These are phyloP conservation scores for Irpex lacteus DNA, from an alignment of 1,284 basidiomycete genomes.

Conservation along the genomic window DNA sequence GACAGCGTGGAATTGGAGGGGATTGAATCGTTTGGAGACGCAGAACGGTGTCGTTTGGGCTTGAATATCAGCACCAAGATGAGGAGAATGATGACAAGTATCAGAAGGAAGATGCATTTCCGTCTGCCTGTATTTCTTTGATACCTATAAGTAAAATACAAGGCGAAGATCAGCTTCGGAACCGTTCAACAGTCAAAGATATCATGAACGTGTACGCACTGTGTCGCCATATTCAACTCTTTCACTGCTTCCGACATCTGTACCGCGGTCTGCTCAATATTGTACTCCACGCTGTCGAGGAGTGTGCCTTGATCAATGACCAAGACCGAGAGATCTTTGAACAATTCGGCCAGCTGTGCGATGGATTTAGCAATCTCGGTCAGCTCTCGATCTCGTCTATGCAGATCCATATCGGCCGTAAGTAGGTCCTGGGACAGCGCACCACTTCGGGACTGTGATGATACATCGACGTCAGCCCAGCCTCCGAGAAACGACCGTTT, in stretches of 20 bases:
- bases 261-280: constrained; percentile 88
- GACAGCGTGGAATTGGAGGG: not conserved
- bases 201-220: constrained; percentile 41
- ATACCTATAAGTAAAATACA: constrained; percentile 53
- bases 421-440: constrained; percentile 36
- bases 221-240: constrained; percentile 81
- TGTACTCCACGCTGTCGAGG: constrained; percentile 95
- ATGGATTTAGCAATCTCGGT: constrained; percentile 93
- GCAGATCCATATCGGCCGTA: constrained; percentile 49
- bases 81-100: constrained; percentile 87
- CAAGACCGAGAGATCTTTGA: constrained; percentile 90
- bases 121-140: constrained; percentile 91
- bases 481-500: constrained; percentile 23
- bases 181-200: constrained; percentile 7
- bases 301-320: constrained; percentile 99
- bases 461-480: constrained; percentile 13
- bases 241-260: constrained; percentile 83
- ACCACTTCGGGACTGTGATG: constrained; percentile 36
- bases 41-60: constrained; percentile 47
- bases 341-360: constrained; percentile 88
- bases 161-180: not conserved
- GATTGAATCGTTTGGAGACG: constrained; percentile 10
- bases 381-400: constrained; percentile 75
- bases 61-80: constrained; percentile 82
- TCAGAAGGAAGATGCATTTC: constrained; percentile 89